phyloP scores from a whole-genome alignment of 768 basidiomycete genomes.

The Fomitopsis serialis region DNA sequence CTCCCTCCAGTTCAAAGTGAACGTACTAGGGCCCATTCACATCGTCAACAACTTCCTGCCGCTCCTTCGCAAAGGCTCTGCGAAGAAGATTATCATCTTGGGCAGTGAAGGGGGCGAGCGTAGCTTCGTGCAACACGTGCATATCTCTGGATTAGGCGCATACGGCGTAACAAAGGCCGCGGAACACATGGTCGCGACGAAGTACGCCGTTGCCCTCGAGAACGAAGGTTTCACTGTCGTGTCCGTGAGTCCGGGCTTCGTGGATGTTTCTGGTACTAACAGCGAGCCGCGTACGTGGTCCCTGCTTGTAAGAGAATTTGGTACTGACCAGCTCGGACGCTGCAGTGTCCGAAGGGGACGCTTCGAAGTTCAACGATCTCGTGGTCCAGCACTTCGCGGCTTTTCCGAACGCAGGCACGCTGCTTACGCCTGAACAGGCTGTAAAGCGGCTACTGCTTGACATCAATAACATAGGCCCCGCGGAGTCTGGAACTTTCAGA shows the following conservation, averaged over 20 bases:
- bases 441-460: slow-evolving; percentile 6
- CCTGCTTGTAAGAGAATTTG: background rate
- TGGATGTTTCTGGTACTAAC: slow-evolving; percentile 5
- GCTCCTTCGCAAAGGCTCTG: slow-evolving; percentile 25
- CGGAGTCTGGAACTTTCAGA: slow-evolving; percentile 8
- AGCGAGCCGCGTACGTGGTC: background rate
- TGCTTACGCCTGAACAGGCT: slow-evolving; percentile 7
- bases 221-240: background rate
- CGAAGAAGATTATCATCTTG: slow-evolving; percentile 31
- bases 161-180: slow-evolving; percentile 35
- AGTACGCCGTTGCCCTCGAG: slow-evolving; percentile 25
- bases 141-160: slow-evolving; percentile 9
- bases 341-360: slow-evolving; percentile 6
- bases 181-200: slow-evolving; percentile 29
- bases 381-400: slow-evolving; percentile 8
- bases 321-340: background rate
- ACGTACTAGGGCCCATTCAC: slow-evolving; percentile 31
- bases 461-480: background rate
- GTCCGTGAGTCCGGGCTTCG: background rate
- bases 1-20: slow-evolving; percentile 23
- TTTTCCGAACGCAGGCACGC: slow-evolving; percentile 9
- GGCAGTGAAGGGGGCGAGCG: slow-evolving; percentile 25
- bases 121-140: slow-evolving; percentile 10
- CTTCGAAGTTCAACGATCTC: background rate
- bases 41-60: slow-evolving; percentile 33